Percentiles rank a stretch among this genome's conserved stretches.
phyloP scores from a whole-genome alignment of 108 stramenopile species.

The Poteriospumella lacustris region DNA sequence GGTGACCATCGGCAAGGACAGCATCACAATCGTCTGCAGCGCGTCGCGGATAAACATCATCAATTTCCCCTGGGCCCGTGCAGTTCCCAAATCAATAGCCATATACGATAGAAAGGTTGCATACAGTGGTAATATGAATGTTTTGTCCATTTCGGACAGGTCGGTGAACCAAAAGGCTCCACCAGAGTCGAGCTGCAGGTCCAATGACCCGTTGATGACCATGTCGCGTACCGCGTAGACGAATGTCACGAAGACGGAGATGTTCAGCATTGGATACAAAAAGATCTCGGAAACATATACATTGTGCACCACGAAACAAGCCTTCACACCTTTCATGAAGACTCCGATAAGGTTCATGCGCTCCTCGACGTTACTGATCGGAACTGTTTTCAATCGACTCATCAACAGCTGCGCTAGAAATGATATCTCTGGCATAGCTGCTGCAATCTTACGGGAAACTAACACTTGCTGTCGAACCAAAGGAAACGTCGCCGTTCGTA shows the following conservation, averaged over 20 bases:
- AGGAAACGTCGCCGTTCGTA: not conserved
- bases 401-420: not conserved
- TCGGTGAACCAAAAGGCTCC: slow-evolving; percentile 4
- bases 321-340: not conserved
- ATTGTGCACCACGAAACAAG: not conserved
- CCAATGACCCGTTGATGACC: not conserved
- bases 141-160: not conserved
- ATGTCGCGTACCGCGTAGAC: not conserved
- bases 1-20: not conserved
- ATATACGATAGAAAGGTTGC: not conserved
- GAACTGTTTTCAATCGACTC: not conserved
- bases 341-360: not conserved
- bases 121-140: not conserved
- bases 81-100: not conserved
- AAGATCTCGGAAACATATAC: not conserved
- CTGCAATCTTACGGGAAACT: not conserved
- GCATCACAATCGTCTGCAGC: not conserved
- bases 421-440: not conserved
- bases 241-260: not conserved
- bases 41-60: not conserved
- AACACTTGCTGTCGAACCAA: not conserved
- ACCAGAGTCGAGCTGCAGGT: not conserved
- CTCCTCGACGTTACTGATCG: not conserved
- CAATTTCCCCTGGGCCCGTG: not conserved
- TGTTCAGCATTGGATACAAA: not conserved